These are phyloP conservation scores for Zanthoxylum bungeanum DNA, from an alignment of 345 rosid genomes.

Conservation along the genomic window DNA sequence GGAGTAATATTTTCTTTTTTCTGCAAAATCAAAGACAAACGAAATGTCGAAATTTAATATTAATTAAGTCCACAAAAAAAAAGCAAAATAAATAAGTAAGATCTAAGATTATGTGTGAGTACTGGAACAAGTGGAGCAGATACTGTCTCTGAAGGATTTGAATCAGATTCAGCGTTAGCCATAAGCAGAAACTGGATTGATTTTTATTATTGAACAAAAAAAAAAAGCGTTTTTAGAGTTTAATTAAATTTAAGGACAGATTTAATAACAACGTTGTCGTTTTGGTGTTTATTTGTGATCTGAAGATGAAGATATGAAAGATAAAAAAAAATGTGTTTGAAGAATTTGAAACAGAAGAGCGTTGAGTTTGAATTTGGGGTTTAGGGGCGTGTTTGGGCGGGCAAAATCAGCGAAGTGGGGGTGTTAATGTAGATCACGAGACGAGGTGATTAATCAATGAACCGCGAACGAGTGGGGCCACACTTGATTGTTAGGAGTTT, in stretches of 20 bases:
- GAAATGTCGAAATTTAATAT: neutral
- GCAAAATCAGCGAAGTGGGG: too few relatives aligned
- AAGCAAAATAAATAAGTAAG: neutral
- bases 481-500: neutral
- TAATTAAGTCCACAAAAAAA: neutral
- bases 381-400: slow-evolving; percentile 22
- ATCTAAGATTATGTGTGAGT: slow-evolving; percentile 6
- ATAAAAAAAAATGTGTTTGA: neutral
- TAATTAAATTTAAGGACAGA: neutral
- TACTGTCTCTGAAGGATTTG: slow-evolving; percentile 37
- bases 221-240: neutral
- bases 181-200: slow-evolving; percentile 19
- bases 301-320: neutral
- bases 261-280: neutral
- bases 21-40: slow-evolving; percentile 35
- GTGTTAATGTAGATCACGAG: neutral
- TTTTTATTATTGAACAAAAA: neutral
- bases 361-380: slow-evolving; percentile 18
- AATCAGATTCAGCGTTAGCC: slow-evolving; percentile 48
- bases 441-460: neutral
- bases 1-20: slow-evolving; percentile 64
- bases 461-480: neutral
- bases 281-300: neutral
- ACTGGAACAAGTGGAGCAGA: slow-evolving; percentile 47
- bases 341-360: neutral